phyloP scores from a whole-genome alignment of 768 basidiomycete genomes.

The Panellus pusillus region DNA sequence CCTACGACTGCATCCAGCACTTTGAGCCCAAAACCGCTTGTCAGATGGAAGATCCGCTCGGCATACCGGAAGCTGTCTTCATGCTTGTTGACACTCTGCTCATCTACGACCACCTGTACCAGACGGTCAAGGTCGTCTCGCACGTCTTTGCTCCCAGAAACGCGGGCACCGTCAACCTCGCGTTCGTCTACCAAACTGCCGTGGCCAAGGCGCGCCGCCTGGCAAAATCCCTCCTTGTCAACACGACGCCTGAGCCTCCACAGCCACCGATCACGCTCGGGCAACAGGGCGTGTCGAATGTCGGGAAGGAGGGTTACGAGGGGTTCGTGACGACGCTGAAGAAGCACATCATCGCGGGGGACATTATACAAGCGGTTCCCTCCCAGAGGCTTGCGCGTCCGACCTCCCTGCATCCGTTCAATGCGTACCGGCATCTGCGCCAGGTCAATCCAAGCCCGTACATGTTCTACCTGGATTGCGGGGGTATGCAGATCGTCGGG shows the following conservation, averaged over 20 bases:
- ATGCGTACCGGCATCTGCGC: constrained; percentile 90
- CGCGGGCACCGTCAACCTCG: constrained; percentile 63
- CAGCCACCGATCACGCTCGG: constrained; percentile 70
- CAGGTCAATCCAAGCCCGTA: constrained; percentile 97
- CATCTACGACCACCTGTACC: constrained; percentile 96
- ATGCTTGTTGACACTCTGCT: constrained; percentile 96
- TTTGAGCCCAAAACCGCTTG: constrained; percentile 93
- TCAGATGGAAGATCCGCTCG: constrained; percentile 70
- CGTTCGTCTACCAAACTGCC: constrained; percentile 87
- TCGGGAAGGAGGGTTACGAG: constrained; percentile 92
- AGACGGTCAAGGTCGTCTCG: constrained; percentile 92
- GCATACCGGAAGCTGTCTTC: constrained; percentile 94
- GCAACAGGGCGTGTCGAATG: constrained; percentile 76
- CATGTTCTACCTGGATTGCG: constrained; percentile 97
- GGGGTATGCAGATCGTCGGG: constrained; percentile 92
- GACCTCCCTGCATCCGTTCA: constrained; percentile 92
- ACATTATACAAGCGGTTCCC: constrained; percentile 99
- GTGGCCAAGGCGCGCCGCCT: constrained; percentile 78
- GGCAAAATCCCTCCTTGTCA: constrained; percentile 63
- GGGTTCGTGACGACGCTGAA: constrained; percentile 88
- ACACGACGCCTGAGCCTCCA: constrained; percentile 58
- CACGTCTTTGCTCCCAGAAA: constrained; percentile 87
- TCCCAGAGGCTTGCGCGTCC: constrained; percentile 87
- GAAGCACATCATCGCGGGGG: constrained; percentile 91
- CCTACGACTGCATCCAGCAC: constrained; percentile 94